Base-by-base conservation (phyloP, 148 eudicot species). In the Persicaria tinctoria region DNA sequence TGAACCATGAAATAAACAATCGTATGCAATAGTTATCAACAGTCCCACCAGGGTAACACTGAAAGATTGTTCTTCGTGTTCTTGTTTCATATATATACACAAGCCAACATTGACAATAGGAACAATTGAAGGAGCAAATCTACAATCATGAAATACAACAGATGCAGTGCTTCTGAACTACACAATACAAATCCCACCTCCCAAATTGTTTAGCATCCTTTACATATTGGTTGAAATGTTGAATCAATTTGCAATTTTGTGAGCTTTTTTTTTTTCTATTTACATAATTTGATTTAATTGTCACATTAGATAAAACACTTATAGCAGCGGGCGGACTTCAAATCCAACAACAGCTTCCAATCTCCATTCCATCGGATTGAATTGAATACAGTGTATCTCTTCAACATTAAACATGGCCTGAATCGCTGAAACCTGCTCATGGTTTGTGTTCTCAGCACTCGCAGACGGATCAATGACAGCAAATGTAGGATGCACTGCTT, bases 341-440 rank as follows among this genome's bases (percentile, higher is more conserved):
- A 9, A 32, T 13, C 6, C 18, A 66, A 41, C 46, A 66, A 17
- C 18, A 32, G 41, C 41, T 32, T 32, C 41, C 41, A 32, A 2
- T 32, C 41, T 32, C 41, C 41, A 32, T 66, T 66, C 9, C 70
- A 66, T 66, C 17, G 44, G 46, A 48, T 14, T 17, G 14, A 16
- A 66, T 27, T 10, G 1, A 23, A 63, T 32, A 27, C 16, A 13
- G 4, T 11, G 12, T 63, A 45, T 57, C 18, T 10, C 32, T 10
- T 14, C 41, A 66, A 41, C 70, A 38, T 66, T 13, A 66, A 66
- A 41, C 70, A 66, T 41, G 46, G 69, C 69, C 69, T 2, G 48
- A 66, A 18, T 20, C 8, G 41, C 66, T 8, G 38, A 59, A 41
- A 66, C 47, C 47, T 66, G 70, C 46, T 66, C 70, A 66, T 14